Percentiles rank a stretch among this genome's conserved stretches.
Conservation (phyloP, 352 stramenopile genomes). For the Globisporangium lucens region DNA sequence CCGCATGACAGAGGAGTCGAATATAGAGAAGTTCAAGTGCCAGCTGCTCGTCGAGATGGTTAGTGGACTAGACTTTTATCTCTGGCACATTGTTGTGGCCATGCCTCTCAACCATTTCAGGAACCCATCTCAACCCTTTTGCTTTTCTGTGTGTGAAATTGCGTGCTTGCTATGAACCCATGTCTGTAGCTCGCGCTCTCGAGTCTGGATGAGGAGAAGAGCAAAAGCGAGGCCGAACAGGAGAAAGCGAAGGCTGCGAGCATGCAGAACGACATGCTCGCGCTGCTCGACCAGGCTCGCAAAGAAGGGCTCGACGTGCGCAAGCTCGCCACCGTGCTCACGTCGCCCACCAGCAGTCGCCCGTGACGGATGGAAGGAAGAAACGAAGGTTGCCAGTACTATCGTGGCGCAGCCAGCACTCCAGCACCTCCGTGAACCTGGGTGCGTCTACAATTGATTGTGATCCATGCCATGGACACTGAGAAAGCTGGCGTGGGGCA, state of each 20-base stretch:
- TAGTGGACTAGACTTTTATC: neutral
- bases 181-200: slow-evolving; percentile 59
- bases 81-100: neutral
- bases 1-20: slow-evolving; percentile 73
- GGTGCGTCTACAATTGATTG: neutral
- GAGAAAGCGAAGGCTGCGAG: slow-evolving; percentile 57
- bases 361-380: slow-evolving; percentile 4
- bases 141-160: neutral
- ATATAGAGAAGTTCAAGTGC: slow-evolving; percentile 89
- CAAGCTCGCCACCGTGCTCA: slow-evolving; percentile 40
- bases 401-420: neutral
- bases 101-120: neutral
- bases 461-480: neutral
- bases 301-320: slow-evolving; percentile 64
- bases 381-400: neutral
- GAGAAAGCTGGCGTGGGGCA: neutral
- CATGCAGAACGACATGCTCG: slow-evolving; percentile 59
- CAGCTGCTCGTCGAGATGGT: slow-evolving; percentile 87
- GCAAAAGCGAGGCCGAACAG: slow-evolving; percentile 49
- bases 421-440: neutral
- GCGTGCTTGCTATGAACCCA: neutral
- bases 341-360: slow-evolving; percentile 1
- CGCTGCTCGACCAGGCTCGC: slow-evolving; percentile 68
- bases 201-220: slow-evolving; percentile 81
- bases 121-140: neutral